Conservation (phyloP, 208 protist genomes). For the Acanthamoeba triangularis region DNA sequence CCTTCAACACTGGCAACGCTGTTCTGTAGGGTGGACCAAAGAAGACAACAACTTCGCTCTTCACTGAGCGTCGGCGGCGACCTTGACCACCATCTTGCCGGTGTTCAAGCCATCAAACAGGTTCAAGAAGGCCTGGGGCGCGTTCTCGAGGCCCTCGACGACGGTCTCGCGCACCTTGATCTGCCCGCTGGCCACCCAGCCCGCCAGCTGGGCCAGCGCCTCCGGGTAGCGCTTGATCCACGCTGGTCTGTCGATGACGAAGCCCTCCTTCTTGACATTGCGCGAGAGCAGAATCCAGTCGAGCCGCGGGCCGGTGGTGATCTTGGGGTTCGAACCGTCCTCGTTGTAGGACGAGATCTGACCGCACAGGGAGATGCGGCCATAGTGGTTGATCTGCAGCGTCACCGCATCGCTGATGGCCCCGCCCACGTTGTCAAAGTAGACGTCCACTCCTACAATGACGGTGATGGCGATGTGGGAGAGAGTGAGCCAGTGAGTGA, state of each 20-base stretch:
- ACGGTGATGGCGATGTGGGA: neutral
- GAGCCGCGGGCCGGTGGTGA: neutral
- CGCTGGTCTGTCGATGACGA: neutral
- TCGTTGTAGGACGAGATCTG: conserved; percentile 66
- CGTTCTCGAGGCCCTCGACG: conserved; percentile 42
- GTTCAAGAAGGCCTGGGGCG: conserved; percentile 12
- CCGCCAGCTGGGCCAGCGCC: neutral
- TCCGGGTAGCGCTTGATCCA: neutral
- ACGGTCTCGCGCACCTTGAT: conserved; percentile 43
- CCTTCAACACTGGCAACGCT: no score
- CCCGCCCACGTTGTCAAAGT: conserved; percentile 89
- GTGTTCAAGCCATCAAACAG: conserved; percentile 55
- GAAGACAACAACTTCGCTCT: no score
- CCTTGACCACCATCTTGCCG: conserved; percentile 73
- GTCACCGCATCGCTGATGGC: conserved; percentile 41
- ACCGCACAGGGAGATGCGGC: conserved; percentile 81
- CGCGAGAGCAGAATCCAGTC: neutral
- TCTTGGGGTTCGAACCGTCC: neutral
- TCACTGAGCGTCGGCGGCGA: conserved; percentile 14
- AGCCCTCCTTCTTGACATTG: conserved; percentile 52
- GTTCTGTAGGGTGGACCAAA: no score
- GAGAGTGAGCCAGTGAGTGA: neutral
- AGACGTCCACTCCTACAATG: neutral
- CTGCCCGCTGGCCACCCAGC: conserved; percentile 23
- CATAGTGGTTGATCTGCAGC: conserved; percentile 69